These are phyloP conservation scores for Auricularia auricula-judae DNA, from an alignment of 768 basidiomycete genomes.

Conservation along the genomic window DNA sequence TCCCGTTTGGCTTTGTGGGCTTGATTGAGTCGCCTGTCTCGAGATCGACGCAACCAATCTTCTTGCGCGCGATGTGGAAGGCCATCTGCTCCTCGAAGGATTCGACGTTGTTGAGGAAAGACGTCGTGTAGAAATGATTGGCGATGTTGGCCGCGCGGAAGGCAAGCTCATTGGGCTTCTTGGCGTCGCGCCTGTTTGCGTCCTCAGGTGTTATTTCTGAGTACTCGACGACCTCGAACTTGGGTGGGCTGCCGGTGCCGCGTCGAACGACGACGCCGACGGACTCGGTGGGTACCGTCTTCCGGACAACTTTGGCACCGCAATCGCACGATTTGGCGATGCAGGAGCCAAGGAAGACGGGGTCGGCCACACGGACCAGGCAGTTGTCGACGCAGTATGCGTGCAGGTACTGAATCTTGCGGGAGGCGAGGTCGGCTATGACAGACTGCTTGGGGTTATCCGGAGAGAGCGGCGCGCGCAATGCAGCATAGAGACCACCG, in stretches of 20 bases:
- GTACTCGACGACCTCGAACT: conserved; percentile 93
- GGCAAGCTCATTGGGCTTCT: conserved; percentile 55
- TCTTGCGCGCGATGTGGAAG: conserved; percentile 97
- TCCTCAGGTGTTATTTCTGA: conserved; percentile 88
- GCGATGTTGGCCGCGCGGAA: conserved; percentile 97
- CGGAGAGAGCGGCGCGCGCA: conserved; percentile 61
- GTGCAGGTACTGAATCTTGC: conserved; percentile 80
- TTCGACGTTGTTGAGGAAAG: conserved; percentile 68
- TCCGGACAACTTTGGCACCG: conserved; percentile 94
- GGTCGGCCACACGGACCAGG: conserved; percentile 93
- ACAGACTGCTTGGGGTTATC: conserved; percentile 56
- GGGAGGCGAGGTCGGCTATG: conserved; percentile 66
- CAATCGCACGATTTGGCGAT: conserved; percentile 82
- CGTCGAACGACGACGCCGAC: conserved; percentile 90
- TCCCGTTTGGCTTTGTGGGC: conserved; percentile 87
- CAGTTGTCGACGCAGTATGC: conserved; percentile 99
- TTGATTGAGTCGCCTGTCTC: conserved; percentile 59
- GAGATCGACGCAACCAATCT: conserved; percentile 78
- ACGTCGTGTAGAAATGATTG: conserved; percentile 94
- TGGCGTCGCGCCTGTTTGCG: conserved; percentile 59
- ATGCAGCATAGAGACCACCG: conserved; percentile 92
- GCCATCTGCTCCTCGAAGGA: conserved; percentile 80
- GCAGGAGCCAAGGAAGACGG: conserved; percentile 92
- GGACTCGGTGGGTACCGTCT: conserved; percentile 73
- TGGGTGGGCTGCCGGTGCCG: conserved; percentile 32